A percentile compares a stretch with the other conserved stretches of the same genome.
Evolutionary conservation across 768 basidiomycete species (phyloP).

Genomic region (Dioszegia hungarica): DNA sequence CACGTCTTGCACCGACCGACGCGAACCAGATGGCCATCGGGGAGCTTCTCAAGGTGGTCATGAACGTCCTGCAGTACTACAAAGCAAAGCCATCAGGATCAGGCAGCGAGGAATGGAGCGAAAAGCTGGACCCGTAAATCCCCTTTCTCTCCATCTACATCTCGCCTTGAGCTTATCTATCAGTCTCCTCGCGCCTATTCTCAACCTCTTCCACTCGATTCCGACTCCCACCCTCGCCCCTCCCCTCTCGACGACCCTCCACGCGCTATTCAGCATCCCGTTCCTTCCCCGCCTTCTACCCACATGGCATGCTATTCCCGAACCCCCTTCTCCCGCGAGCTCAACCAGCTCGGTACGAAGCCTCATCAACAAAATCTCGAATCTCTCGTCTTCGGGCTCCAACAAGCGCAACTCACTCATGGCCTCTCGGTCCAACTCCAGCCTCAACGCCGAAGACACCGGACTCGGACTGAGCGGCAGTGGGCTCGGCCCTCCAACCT

Average conservation of each 20-base stretch:
- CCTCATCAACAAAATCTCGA: conserved; percentile 18
- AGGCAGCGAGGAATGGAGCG: conserved; percentile 69
- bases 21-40: conserved; percentile 67
- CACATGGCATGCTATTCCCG: conserved; percentile 48
- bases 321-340: conserved; percentile 50
- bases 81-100: conserved; percentile 7
- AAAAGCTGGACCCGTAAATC: conserved; percentile 65
- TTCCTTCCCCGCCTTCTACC: conserved; percentile 51
- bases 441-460: not conserved
- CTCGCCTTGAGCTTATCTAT: not conserved
- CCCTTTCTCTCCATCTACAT: not conserved
- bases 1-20: conserved; percentile 51
- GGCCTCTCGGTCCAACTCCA: not conserved
- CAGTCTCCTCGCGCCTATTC: conserved; percentile 67
- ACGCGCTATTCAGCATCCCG: conserved; percentile 74
- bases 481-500: not conserved
- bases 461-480: not conserved
- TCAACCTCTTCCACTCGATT: conserved; percentile 65
- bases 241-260: conserved; percentile 75
- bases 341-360: conserved; percentile 34
- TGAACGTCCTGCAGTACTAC: conserved; percentile 81
- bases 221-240: conserved; percentile 61
- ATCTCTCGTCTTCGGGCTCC: not conserved
- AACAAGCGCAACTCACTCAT: not conserved
- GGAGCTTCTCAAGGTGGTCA: conserved; percentile 77